A percentile compares a stretch with the other conserved stretches of the same genome.
Evolutionary conservation across 2,329 filamentous ascomycete genomes (phyloP).

Genomic region (Cytospora chrysosperma): DNA sequence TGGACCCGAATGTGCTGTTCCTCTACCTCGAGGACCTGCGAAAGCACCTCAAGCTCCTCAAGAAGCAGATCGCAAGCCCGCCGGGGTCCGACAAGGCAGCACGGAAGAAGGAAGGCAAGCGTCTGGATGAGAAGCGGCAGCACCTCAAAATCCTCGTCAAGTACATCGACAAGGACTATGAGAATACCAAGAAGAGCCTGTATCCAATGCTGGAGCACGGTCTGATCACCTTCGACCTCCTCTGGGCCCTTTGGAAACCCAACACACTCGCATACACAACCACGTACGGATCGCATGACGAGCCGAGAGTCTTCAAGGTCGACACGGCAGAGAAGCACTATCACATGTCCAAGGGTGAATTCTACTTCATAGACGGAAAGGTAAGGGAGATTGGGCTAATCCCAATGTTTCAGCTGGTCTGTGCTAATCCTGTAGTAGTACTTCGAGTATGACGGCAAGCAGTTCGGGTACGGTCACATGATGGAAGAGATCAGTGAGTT

Average conservation of each 20-base stretch:
- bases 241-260: constrained; percentile 89
- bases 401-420: no score
- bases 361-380: constrained; percentile 72
- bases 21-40: constrained; percentile 77
- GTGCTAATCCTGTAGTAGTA: constrained; percentile 46
- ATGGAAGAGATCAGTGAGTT: constrained; percentile 70
- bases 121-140: constrained; percentile 55
- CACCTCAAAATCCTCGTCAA: constrained; percentile 62
- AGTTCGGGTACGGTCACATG: constrained; percentile 73
- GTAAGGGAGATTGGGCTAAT: constrained; percentile 27
- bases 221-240: constrained; percentile 82
- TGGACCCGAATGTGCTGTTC: constrained; percentile 71
- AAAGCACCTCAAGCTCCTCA: constrained; percentile 61
- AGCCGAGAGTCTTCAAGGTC: constrained; percentile 80
- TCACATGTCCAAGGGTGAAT: constrained; percentile 69
- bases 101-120: constrained; percentile 60
- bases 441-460: constrained; percentile 85
- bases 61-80: constrained; percentile 46
- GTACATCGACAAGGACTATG: constrained; percentile 64
- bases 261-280: constrained; percentile 75
- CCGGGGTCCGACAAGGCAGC: constrained; percentile 51
- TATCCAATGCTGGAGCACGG: constrained; percentile 78
- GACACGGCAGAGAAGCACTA: constrained; percentile 71
- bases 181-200: constrained; percentile 71
- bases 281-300: constrained; percentile 73